phyloP scores from a whole-genome alignment of 768 basidiomycete genomes.

The Mrakia gelida region DNA sequence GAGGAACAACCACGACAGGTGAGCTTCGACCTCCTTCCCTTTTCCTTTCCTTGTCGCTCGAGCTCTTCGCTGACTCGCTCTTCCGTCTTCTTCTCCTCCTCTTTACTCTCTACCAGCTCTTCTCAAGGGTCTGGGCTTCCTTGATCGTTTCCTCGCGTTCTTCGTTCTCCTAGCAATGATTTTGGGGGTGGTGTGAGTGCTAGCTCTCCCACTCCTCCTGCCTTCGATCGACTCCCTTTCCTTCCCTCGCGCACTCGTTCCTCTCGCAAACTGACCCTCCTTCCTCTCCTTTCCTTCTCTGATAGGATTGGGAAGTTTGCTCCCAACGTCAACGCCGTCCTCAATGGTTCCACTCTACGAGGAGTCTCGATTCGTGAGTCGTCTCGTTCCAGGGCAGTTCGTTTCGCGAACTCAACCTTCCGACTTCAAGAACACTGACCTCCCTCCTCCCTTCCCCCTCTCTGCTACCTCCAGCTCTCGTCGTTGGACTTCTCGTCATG shows the following conservation, averaged over 20 bases:
- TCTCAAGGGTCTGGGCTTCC: slow-evolving; percentile 47
- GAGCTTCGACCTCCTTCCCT: not conserved
- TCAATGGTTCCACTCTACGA: slow-evolving; percentile 61
- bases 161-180: slow-evolving; percentile 70
- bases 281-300: not conserved
- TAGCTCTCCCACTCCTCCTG: no score
- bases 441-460: not conserved
- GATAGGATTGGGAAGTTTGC: slow-evolving; percentile 31
- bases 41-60: not conserved
- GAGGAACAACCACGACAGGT: not conserved
- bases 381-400: no score
- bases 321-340: slow-evolving; percentile 21
- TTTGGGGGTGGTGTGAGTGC: slow-evolving; percentile 57
- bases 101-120: slow-evolving; percentile 28
- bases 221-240: no score
- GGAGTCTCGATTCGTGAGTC: slow-evolving; percentile 73
- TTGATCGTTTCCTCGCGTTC: slow-evolving; percentile 62
- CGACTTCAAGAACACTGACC: not conserved
- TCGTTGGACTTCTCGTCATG: slow-evolving; percentile 75
- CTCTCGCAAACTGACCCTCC: not conserved
- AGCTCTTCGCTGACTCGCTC: not conserved
- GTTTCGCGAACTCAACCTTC: not conserved
- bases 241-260: no score
- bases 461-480: slow-evolving; percentile 55
- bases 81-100: no score